Conservation (phyloP, 768 basidiomycete species). For the Antrodiella citrinella region DNA sequence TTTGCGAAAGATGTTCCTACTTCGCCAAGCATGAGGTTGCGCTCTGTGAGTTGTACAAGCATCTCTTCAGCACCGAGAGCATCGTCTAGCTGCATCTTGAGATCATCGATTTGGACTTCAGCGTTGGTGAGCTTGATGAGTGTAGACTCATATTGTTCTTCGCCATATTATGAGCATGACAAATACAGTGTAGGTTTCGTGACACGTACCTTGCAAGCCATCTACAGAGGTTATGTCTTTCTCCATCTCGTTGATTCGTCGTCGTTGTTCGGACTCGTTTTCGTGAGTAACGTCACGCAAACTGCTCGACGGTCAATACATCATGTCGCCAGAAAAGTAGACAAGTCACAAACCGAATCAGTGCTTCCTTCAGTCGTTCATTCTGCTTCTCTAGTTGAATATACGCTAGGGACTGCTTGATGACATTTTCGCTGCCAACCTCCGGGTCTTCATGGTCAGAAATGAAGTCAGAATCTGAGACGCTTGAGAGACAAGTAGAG, state of each 20-base stretch:
- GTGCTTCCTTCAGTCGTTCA: slow-evolving; percentile 88
- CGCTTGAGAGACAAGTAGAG: not conserved
- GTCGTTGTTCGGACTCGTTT: slow-evolving; percentile 76
- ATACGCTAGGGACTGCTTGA: slow-evolving; percentile 57
- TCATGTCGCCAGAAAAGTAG: not conserved
- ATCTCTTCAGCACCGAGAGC: slow-evolving; percentile 94
- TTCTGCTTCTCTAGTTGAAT: slow-evolving; percentile 96
- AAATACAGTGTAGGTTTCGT: not conserved
- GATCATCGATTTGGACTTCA: slow-evolving; percentile 86
- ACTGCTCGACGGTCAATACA: slow-evolving; percentile 29
- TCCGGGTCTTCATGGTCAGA: slow-evolving; percentile 16
- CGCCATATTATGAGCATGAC: not conserved
- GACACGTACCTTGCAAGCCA: slow-evolving; percentile 65
- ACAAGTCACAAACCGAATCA: slow-evolving; percentile 54
- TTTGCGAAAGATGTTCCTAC: slow-evolving; percentile 28
- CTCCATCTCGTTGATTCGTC: slow-evolving; percentile 81
- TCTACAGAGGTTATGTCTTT: slow-evolving; percentile 74
- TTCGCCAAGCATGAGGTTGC: slow-evolving; percentile 88
- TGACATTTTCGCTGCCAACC: slow-evolving; percentile 23
- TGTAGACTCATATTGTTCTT: slow-evolving; percentile 60
- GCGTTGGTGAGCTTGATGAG: slow-evolving; percentile 80
- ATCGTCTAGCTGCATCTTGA: slow-evolving; percentile 92
- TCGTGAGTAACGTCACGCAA: slow-evolving; percentile 86
- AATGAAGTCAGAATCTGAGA: not conserved
- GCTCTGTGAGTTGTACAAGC: slow-evolving; percentile 90